Evolutionary conservation across 1,284 basidiomycete species (phyloP).

Genomic region (Earliella scabrosa): DNA sequence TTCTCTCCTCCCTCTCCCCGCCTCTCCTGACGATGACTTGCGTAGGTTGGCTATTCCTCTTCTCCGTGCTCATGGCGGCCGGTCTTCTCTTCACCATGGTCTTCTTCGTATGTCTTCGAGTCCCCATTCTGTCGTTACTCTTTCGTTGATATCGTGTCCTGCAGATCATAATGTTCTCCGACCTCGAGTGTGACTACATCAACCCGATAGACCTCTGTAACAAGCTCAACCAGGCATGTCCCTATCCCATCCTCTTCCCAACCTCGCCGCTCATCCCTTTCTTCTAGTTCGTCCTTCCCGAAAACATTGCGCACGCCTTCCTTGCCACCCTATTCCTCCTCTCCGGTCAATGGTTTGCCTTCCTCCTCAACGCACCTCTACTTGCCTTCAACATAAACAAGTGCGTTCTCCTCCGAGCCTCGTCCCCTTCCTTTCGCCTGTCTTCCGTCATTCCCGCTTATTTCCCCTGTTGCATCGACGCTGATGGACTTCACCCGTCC

Average conservation of each 20-base stretch:
- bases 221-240: slow-evolving; percentile 93
- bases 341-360: slow-evolving; percentile 94
- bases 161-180: slow-evolving; percentile 99
- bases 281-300: slow-evolving; percentile 93
- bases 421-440: not conserved
- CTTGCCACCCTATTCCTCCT: slow-evolving; percentile 89
- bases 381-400: slow-evolving; percentile 95
- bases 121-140: not conserved
- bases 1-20: not conserved
- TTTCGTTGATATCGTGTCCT: too few species aligned
- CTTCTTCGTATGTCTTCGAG: slow-evolving; percentile 82
- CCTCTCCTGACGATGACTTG: slow-evolving; percentile 5
- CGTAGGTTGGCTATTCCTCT: slow-evolving; percentile 92
- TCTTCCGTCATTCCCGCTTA: not conserved
- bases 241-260: not conserved
- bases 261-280: slow-evolving; percentile 8
- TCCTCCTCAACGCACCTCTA: slow-evolving; percentile 91
- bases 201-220: slow-evolving; percentile 99
- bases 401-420: slow-evolving; percentile 57
- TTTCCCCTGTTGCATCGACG: not conserved
- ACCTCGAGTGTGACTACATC: slow-evolving; percentile 98
- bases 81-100: slow-evolving; percentile 96
- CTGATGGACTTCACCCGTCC: not conserved
- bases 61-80: slow-evolving; percentile 91
- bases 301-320: slow-evolving; percentile 95